These are phyloP conservation scores for Sphagnum fallax DNA, from an alignment of 228 moss, liverwort and hornwort genomes.

Conservation along the genomic window DNA sequence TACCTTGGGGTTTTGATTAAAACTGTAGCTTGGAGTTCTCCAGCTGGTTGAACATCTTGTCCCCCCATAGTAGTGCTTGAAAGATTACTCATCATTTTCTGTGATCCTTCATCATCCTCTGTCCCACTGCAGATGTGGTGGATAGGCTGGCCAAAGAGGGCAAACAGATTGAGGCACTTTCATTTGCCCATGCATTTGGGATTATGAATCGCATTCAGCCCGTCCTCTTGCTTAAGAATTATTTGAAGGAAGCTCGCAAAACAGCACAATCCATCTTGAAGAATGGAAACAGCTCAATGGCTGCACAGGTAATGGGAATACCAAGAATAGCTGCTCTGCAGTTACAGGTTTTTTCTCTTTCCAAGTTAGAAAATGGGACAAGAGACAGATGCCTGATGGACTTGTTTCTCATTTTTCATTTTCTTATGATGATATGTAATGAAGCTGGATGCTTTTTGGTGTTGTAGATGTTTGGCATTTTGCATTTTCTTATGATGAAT, in stretches of 20 bases:
- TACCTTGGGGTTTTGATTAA: not conserved
- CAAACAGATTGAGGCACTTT: slow-evolving; percentile 98
- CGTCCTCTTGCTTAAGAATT: slow-evolving; percentile 88
- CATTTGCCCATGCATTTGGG: slow-evolving; percentile 96
- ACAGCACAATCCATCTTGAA: slow-evolving; percentile 89
- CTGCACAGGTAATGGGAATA: slow-evolving; percentile 69
- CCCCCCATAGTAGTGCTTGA: slow-evolving; percentile 7
- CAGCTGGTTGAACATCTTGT: no score
- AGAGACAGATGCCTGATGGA: no score
- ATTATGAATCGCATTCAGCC: slow-evolving; percentile 99
- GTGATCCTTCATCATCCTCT: slow-evolving; percentile 38
- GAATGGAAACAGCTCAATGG: slow-evolving; percentile 92
- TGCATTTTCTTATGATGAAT: no score
- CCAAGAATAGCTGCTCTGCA: slow-evolving; percentile 4
- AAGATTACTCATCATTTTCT: slow-evolving; percentile 31
- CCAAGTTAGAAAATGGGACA: no score
- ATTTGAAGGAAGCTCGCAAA: slow-evolving; percentile 93
- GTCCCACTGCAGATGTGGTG: not conserved
- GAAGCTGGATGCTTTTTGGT: no score
- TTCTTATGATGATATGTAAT: no score
- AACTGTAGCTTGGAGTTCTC: no score
- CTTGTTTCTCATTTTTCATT: no score
- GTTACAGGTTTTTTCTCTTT: not conserved
- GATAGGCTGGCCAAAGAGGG: slow-evolving; percentile 96
- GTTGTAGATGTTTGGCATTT: no score